phyloP scores from a whole-genome alignment of 352 stramenopile genomes.

The Phytophthora fragariae region DNA sequence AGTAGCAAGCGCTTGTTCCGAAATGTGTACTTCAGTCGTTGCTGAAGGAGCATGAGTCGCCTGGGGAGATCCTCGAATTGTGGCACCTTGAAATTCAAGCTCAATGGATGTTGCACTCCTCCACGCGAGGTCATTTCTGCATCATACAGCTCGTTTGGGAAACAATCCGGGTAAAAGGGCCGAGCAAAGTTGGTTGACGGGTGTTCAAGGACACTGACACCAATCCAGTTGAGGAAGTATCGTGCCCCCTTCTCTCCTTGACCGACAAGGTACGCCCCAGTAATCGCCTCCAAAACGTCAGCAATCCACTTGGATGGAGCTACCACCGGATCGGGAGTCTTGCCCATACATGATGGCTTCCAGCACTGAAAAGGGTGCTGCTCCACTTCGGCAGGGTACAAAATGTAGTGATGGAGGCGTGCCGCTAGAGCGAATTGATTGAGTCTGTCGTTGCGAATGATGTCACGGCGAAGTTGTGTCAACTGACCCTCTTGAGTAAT shows the following conservation, averaged over 20 bases:
- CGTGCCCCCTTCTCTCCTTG: slow-evolving; percentile 75
- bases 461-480: slow-evolving; percentile 80
- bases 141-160: slow-evolving; percentile 69
- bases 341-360: slow-evolving; percentile 90
- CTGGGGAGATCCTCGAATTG: slow-evolving; percentile 66
- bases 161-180: slow-evolving; percentile 74
- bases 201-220: slow-evolving; percentile 62
- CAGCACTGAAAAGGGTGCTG: slow-evolving; percentile 86
- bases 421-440: slow-evolving; percentile 72
- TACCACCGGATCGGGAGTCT: slow-evolving; percentile 74
- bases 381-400: slow-evolving; percentile 81
- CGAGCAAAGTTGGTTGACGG: slow-evolving; percentile 48
- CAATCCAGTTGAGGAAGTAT: slow-evolving; percentile 82
- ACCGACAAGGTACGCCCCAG: slow-evolving; percentile 79
- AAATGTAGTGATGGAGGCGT: slow-evolving; percentile 79
- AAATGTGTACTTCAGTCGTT: slow-evolving; percentile 87
- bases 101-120: slow-evolving; percentile 33
- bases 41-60: slow-evolving; percentile 67
- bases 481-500: slow-evolving; percentile 77
- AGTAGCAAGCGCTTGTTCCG: slow-evolving; percentile 77
- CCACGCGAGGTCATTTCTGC: slow-evolving; percentile 34
- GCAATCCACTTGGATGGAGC: slow-evolving; percentile 87
- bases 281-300: slow-evolving; percentile 85
- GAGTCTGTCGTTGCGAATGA: slow-evolving; percentile 88
- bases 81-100: slow-evolving; percentile 62